Base-by-base conservation (phyloP, 2,329 filamentous ascomycete species). In the Leptographium flavum region DNA sequence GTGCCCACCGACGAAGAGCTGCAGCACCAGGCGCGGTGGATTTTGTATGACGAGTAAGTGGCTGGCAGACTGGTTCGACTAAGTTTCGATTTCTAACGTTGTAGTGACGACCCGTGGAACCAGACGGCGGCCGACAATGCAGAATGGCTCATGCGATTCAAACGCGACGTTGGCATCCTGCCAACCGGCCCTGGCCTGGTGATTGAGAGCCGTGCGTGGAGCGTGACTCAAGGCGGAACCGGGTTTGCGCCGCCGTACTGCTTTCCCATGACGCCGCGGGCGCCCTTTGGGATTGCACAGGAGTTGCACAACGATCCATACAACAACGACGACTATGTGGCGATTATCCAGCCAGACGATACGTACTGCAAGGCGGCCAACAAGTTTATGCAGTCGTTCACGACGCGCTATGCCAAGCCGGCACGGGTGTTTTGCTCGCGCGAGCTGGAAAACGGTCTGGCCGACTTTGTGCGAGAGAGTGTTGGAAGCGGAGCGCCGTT, bases 61-160 rank as follows among this genome's bases (percentile, higher is more conserved):
- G 19, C 22, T 21, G 19, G 64, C 11, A 31, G 21, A 25, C 21
- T 10, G 22, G 23, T 39, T 21, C 8, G 15, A 9, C 14, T 10
- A 2, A 35, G 2, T 19, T 28, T 33, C 38, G 8, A 31, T 11
- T 30, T 7, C 45, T 47, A 15, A 44, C 25, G 4, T 13, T 2
- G 17, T 38, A 76, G 73, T 46, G 76, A 79, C 46, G 76, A 79
- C 52, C 73, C 73, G 3, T 79, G 74, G 71, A 79, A 80, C 55
- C 71, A 76, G 52, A 80, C 76, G 0, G 72, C 73, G 1, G 75
- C 75, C 27, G 76, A 80, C 54, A 79, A 80, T 50, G 67, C 65
- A 1, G 75, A 80, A 57, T 81, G 76, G 76, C 64, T 81, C 13
- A 65, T 69, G 46, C 68, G 75, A 38, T 79, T 81, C 62, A 80